These are phyloP conservation scores for Cystobasidium onofrii DNA, from an alignment of 768 basidiomycete genomes.

Conservation along the genomic window DNA sequence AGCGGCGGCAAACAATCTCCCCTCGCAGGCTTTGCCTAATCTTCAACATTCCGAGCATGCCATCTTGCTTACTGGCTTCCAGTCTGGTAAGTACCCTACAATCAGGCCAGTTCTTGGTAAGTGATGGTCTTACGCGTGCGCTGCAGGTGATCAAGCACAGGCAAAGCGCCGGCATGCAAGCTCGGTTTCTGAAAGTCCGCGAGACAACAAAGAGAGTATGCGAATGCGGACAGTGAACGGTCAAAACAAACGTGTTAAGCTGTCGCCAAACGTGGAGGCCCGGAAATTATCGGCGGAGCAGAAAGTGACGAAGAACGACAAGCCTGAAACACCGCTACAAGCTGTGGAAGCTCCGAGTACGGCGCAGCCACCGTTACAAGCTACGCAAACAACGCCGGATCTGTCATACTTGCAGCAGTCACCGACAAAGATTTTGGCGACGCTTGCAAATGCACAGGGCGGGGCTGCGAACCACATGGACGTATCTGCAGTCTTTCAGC, in stretches of 20 bases:
- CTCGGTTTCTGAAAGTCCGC: background rate
- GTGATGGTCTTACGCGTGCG: background rate
- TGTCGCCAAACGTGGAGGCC: background rate
- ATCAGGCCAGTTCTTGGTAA: background rate
- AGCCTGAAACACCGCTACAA: background rate
- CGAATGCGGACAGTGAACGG: background rate
- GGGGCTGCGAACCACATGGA: background rate
- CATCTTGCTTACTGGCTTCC: constrained; percentile 27
- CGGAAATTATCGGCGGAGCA: background rate
- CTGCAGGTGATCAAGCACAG: background rate
- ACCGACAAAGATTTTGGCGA: background rate
- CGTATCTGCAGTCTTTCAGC: background rate
- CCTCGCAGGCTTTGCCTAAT: constrained; percentile 25
- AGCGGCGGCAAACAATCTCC: background rate
- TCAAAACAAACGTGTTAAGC: background rate
- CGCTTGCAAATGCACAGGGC: background rate
- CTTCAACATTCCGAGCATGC: constrained; percentile 28
- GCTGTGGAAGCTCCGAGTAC: background rate
- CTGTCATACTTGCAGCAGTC: background rate
- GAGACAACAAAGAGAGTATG: background rate
- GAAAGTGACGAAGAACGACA: background rate
- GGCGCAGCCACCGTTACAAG: background rate
- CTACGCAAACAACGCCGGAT: background rate
- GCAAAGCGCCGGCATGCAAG: background rate
- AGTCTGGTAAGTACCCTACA: background rate